These are phyloP conservation scores for Lenzites betulinus DNA, from an alignment of 768 basidiomycete genomes.

Conservation along the genomic window DNA sequence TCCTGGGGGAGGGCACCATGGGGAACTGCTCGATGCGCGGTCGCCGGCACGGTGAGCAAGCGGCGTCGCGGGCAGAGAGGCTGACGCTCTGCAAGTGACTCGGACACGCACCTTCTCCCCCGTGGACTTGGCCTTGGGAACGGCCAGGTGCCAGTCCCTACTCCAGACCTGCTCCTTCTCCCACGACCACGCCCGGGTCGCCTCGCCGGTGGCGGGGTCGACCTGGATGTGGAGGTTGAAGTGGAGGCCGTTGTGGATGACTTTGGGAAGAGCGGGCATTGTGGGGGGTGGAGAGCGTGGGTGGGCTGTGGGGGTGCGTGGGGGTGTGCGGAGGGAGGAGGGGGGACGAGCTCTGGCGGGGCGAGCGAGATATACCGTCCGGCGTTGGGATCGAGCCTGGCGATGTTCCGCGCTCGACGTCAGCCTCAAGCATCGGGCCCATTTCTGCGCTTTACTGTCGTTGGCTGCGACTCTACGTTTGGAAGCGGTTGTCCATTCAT, in stretches of 20 bases:
- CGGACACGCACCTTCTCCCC: slow-evolving; percentile 7
- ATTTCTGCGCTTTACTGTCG: no score
- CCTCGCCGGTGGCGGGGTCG: slow-evolving; percentile 8
- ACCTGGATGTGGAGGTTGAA: slow-evolving; percentile 5
- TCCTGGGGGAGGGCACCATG: slow-evolving; percentile 5
- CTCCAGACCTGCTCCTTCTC: slow-evolving; percentile 5
- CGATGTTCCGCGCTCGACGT: no score
- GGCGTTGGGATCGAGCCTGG: no score
- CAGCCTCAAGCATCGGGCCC: no score
- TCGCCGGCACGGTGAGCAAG: neutral
- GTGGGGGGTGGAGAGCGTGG: neutral
- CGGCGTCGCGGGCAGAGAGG: neutral
- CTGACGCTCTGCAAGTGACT: no score
- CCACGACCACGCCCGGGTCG: slow-evolving; percentile 8
- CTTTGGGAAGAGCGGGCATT: neutral
- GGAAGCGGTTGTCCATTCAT: no score
- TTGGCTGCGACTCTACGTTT: no score
- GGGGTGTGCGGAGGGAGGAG: neutral
- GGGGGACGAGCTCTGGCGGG: no score
- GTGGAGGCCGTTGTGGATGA: slow-evolving; percentile 1
- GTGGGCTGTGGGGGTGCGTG: neutral
- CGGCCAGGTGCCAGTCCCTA: slow-evolving; percentile 1
- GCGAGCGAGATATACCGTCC: no score
- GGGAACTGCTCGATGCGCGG: slow-evolving; percentile 1
- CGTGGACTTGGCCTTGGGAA: slow-evolving; percentile 17